Conservation (phyloP, 768 basidiomycete species). For the Lyophyllum semitale region DNA sequence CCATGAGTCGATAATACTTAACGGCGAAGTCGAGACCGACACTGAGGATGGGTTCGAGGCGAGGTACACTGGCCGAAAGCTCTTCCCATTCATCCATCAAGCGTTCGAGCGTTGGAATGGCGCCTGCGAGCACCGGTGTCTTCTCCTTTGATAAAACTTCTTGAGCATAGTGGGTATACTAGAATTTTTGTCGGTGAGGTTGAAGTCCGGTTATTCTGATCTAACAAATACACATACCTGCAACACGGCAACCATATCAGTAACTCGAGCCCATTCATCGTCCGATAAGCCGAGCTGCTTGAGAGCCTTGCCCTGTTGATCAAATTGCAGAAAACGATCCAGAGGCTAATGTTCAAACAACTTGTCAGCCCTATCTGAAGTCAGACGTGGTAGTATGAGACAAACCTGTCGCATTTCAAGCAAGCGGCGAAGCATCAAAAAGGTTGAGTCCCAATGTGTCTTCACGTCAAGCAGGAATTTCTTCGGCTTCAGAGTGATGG, state of each 20-base stretch:
- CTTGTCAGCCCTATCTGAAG: not conserved
- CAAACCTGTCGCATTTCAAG: conserved; percentile 12
- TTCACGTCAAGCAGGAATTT: conserved; percentile 12
- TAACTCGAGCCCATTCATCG: conserved; percentile 15
- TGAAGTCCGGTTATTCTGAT: not conserved
- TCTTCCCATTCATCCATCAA: conserved; percentile 18
- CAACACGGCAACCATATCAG: conserved; percentile 18
- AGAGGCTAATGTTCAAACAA: conserved; percentile 7
- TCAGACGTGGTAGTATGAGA: not conserved
- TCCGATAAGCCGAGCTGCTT: conserved; percentile 5
- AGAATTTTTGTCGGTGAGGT: not conserved
- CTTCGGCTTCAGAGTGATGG: not conserved
- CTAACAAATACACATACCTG: not conserved
- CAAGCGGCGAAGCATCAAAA: conserved; percentile 16
- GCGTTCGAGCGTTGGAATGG: conserved; percentile 21
- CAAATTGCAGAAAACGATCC: conserved; percentile 3
- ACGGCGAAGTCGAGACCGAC: conserved; percentile 7
- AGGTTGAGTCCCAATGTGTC: conserved; percentile 16
- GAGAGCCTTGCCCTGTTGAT: not conserved
- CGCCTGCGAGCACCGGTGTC: conserved; percentile 19
- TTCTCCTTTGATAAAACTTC: conserved; percentile 17
- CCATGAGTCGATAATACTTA: conserved; percentile 13
- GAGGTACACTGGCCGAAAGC: conserved; percentile 3
- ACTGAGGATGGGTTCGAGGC: conserved; percentile 2
- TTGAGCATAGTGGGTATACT: conserved; percentile 17